Base-by-base conservation (phyloP, 371 early-diverging fungal species). In the Mucor velutinosus region DNA sequence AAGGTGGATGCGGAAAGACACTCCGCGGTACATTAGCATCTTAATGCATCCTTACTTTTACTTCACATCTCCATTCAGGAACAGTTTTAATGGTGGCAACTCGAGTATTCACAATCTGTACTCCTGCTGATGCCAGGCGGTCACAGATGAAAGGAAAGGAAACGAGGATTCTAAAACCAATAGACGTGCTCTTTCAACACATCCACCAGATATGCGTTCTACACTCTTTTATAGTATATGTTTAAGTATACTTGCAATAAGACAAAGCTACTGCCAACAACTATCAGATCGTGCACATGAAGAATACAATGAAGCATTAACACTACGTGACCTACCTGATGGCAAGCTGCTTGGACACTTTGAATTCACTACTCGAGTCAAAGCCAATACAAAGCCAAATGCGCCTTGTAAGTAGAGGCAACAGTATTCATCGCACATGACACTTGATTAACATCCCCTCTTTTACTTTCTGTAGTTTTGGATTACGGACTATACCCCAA, bases 401-500 rank as follows among this genome's bases (percentile, higher is more conserved):
- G 71, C 70, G 17, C 66, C 68, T 43, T 27, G 78, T 76, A 80
- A 49, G 35, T 19, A n/a, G 4, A 37, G 49, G 5, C 55, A 37
- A 37, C 37, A 49, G 21, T 5, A 49, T 0, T 17, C 10, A 49
- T 12, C n/a, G 37, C 15, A 33, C 14, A 32, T 32, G 15, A 15
- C 12, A 4, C 33, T 4, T 19, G 19, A 12, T 14, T 17, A 21
- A 17, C 47, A 19, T 29, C 12, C 47, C n/a, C 15, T 55, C 8
- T 1, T 33, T 33, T 7, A 5, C 33, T 4, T 23, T 61, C 12
- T n/a, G 5, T 71, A 87, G 89, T 86, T 53, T 78, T 84, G 45
- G 90, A 92, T 75, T 94, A 92, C 76, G 84, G 87, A 37, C 69
- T 92, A 35, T 93, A 93, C 68, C 94, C 95, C 60, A 92, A 96